Percentiles rank a stretch among this genome's conserved stretches.
Conservation (phyloP, 148 eudicot species). For the Bassia scoparia region DNA sequence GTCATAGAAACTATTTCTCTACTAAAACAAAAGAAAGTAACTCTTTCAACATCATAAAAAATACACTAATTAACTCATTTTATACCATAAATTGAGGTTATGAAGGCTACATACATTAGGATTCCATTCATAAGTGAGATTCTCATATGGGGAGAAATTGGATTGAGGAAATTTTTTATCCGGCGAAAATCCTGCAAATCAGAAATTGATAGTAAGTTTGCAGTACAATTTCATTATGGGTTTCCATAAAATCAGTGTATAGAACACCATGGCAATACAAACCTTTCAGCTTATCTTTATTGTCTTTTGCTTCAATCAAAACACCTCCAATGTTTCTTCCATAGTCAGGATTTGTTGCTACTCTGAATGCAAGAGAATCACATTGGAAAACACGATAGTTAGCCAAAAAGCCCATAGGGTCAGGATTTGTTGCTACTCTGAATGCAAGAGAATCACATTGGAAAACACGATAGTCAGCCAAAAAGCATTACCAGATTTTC, state of each 20-base stretch:
- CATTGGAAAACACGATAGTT: neutral
- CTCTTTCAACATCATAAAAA: too few species aligned
- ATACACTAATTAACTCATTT: too few species aligned
- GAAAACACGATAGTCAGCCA: neutral
- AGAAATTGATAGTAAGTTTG: conserved; percentile 13
- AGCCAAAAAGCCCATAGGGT: conserved; percentile 31
- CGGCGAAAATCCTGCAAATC: conserved; percentile 76
- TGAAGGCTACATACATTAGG: conserved; percentile 63
- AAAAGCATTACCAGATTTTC: neutral
- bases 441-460: conserved; percentile 11
- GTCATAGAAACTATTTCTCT: neutral
- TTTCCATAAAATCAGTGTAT: neutral
- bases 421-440: conserved; percentile 64
- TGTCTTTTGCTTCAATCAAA: conserved; percentile 55
- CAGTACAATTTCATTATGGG: neutral
- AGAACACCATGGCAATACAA: conserved; percentile 6
- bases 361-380: conserved; percentile 38
- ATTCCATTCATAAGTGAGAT: conserved; percentile 70
- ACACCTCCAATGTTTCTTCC: conserved; percentile 72
- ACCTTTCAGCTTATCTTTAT: conserved; percentile 49
- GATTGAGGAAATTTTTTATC: conserved; percentile 88
- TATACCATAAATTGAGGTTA: neutral
- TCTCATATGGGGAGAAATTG: conserved; percentile 71
- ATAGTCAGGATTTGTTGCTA: conserved; percentile 55
- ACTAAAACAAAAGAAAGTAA: too few species aligned